These are phyloP conservation scores for Aspergillus candidus DNA, from an alignment of 2,329 filamentous ascomycete genomes.

Conservation along the genomic window DNA sequence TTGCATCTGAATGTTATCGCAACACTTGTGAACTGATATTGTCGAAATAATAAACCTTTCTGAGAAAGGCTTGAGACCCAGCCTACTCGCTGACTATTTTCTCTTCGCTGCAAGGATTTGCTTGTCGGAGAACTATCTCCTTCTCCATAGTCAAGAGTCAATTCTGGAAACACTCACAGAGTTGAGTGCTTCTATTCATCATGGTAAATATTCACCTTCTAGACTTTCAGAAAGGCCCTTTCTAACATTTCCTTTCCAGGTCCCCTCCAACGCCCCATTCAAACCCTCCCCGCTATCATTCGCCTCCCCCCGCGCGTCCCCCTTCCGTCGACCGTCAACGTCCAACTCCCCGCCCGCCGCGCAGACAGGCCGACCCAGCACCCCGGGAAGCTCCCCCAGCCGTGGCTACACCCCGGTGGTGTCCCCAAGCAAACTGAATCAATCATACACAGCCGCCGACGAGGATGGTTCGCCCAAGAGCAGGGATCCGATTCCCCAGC, in stretches of 20 bases:
- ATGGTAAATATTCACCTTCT: neutral
- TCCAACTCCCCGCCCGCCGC: slow-evolving; percentile 57
- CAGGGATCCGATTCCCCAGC: slow-evolving; percentile 27
- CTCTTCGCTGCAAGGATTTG: too few relatives aligned
- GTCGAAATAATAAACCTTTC: too few relatives aligned
- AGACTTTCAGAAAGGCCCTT: neutral
- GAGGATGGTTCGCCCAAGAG: slow-evolving; percentile 29
- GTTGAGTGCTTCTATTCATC: neutral
- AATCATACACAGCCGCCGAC: slow-evolving; percentile 41
- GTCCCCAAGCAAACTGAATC: slow-evolving; percentile 44
- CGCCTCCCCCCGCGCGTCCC: slow-evolving; percentile 63
- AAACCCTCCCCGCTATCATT: slow-evolving; percentile 68
- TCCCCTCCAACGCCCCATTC: slow-evolving; percentile 53
- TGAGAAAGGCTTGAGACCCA: too few relatives aligned
- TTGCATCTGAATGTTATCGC: neutral
- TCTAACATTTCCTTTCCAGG: slow-evolving; percentile 14
- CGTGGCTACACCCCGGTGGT: slow-evolving; percentile 38
- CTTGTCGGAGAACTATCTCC: too few relatives aligned
- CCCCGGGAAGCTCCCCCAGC: slow-evolving; percentile 43
- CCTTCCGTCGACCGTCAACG: slow-evolving; percentile 60
- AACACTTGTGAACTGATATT: too few relatives aligned
- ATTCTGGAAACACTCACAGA: too few relatives aligned
- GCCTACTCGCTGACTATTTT: too few relatives aligned
- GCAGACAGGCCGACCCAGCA: slow-evolving; percentile 36
- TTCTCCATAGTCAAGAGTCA: too few relatives aligned